Evolutionary conservation across 495 filamentous ascomycete species (phyloP).

Genomic region (Neurospora cerealis): DNA sequence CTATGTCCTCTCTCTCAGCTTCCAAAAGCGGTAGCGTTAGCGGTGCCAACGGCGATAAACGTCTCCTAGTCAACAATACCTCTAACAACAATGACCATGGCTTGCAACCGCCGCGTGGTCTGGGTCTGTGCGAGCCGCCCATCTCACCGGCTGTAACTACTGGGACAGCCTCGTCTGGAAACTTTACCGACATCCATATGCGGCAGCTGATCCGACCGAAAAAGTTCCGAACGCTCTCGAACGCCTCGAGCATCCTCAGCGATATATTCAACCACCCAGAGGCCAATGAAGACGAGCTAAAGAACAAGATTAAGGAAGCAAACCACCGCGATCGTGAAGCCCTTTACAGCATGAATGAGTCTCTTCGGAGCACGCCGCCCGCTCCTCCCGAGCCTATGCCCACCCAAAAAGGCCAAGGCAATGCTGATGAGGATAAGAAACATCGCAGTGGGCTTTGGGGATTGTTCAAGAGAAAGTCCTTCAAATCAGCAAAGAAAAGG

Average conservation of each 20-base stretch:
- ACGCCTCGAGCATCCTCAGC: constrained; percentile 14
- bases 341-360: constrained; percentile 24
- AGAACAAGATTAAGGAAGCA: constrained; percentile 9
- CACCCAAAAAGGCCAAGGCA: neutral
- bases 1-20: neutral
- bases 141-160: neutral
- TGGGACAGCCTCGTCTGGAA: neutral
- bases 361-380: constrained; percentile 32
- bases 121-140: neutral
- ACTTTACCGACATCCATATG: constrained; percentile 2
- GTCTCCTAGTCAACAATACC: neutral
- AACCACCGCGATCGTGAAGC: constrained; percentile 11
- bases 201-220: constrained; percentile 7
- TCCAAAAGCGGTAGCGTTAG: neutral
- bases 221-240: constrained; percentile 10
- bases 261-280: constrained; percentile 18
- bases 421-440: constrained; percentile 1
- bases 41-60: neutral
- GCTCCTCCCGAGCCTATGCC: constrained; percentile 25
- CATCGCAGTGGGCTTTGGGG: constrained; percentile 7
- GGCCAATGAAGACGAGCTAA: constrained; percentile 9
- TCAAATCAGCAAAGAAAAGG: neutral
- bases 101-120: neutral
- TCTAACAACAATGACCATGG: neutral
- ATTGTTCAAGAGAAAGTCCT: constrained; percentile 1